Evolutionary conservation across 768 basidiomycete species (phyloP).

Genomic region (Tricholoma saponaceum): DNA sequence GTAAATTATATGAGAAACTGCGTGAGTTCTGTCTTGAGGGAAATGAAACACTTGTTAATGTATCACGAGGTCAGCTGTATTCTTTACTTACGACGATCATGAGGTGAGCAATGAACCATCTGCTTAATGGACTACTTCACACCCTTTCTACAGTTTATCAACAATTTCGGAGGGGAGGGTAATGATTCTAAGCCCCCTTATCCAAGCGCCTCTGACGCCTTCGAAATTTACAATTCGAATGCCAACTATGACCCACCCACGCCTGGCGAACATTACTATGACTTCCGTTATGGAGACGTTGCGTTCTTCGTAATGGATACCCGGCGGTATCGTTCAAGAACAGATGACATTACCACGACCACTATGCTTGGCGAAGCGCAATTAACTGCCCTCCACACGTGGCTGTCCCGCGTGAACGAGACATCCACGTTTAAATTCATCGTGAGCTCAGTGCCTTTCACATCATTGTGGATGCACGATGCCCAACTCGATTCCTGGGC

Average conservation of each 20-base stretch:
- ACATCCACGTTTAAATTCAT: constrained; percentile 79
- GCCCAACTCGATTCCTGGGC: constrained; percentile 69
- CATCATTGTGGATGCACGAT: constrained; percentile 64
- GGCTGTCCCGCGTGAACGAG: constrained; percentile 64
- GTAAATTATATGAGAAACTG: constrained; percentile 62
- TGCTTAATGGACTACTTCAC: neutral
- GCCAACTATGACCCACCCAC: constrained; percentile 55
- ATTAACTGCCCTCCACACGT: constrained; percentile 53
- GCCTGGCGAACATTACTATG: constrained; percentile 48
- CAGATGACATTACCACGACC: constrained; percentile 17
- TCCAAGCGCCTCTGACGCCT: constrained; percentile 56
- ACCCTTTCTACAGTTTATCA: constrained; percentile 42
- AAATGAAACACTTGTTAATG: constrained; percentile 28
- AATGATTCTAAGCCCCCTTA: constrained; percentile 53
- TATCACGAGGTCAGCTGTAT: constrained; percentile 48
- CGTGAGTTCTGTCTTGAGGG: constrained; percentile 42
- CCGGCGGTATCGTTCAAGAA: constrained; percentile 25
- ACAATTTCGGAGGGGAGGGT: constrained; percentile 60
- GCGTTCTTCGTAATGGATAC: constrained; percentile 82
- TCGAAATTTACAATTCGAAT: constrained; percentile 56
- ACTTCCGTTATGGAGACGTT: constrained; percentile 61
- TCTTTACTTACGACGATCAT: constrained; percentile 73
- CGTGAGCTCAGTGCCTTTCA: constrained; percentile 70
- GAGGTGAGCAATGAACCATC: constrained; percentile 35
- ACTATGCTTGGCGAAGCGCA: constrained; percentile 74